Conservation (phyloP, 164 flowering plant genomes). For the Aristolochia californica region DNA sequence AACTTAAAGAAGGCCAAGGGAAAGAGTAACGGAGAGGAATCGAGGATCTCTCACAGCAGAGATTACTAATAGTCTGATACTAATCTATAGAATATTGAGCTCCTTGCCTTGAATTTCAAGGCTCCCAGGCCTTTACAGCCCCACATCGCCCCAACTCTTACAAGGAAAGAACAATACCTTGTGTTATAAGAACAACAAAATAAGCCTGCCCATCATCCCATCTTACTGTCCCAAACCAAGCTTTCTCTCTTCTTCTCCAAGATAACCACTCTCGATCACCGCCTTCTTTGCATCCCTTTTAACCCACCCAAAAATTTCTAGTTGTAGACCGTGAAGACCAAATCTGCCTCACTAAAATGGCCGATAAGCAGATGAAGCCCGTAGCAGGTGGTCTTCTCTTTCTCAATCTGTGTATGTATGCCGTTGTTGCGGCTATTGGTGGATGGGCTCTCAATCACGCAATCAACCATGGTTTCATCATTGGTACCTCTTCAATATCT, state of each 20-base stretch:
- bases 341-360: constrained; percentile 24
- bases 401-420: constrained; percentile 87
- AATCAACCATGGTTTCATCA: constrained; percentile 72
- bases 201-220: too few relatives aligned
- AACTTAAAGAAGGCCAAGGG: too few relatives aligned
- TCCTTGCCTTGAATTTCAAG: constrained; percentile 19
- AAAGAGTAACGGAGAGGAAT: too few relatives aligned
- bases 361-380: constrained; percentile 34
- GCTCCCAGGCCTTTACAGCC: constrained; percentile 14
- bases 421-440: constrained; percentile 58
- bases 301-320: not conserved
- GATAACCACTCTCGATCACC: too few relatives aligned
- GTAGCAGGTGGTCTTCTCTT: constrained; percentile 43
- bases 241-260: too few relatives aligned
- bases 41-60: not conserved
- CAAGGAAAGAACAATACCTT: constrained; percentile 20
- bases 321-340: not conserved
- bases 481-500: too few relatives aligned
- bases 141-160: not conserved
- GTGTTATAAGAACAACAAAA: not conserved
- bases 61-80: too few relatives aligned
- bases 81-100: not conserved
- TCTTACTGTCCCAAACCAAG: too few relatives aligned
- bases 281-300: too few relatives aligned
- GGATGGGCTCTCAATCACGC: constrained; percentile 80